Evolutionary conservation across 352 stramenopile genomes (phyloP), one percentile per base, ranked within the genome.

Genomic region (Thraustotheca clavata): DNA sequence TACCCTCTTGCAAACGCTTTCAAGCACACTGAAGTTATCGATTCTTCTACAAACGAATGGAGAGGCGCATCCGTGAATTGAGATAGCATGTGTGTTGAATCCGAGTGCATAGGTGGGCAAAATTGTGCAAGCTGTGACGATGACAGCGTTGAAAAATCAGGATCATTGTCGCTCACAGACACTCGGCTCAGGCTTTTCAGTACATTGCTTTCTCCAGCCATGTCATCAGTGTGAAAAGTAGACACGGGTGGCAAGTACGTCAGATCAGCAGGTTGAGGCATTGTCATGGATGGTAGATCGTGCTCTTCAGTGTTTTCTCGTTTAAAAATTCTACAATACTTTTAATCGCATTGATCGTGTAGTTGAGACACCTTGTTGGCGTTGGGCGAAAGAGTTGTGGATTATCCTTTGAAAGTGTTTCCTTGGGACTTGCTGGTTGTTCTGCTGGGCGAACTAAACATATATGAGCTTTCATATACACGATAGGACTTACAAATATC

Each of bases 101-200:
- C 39, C n/a, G 39, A n/a, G 39, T 27, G 39, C 39, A 24, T n/a
- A n/a, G 39, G 39, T 24, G 39, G 39, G 39, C 39, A 47, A 2
- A 47, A 47, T n/a, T 47, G 39, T 4, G 22, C 39, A 24, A 47
- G 39, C 39, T 47, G 39, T 24, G 39, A 47, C 39, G 39, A 47
- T 24, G 39, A 47, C n/a, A 47, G 39, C 39, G 39, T 27, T n/a
- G n/a, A n/a, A 47, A 47, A 47, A 24, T 47, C 39, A 2, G 2
- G 39, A n/a, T 47, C 39, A 24, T 47, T n/a, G 39, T 47, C 39
- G 2, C n/a, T 27, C n/a, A 47, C 39, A 2, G 39, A 47, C 2
- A 47, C 39, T n/a, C 39, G 39, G 39, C 39, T 47, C n/a, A 47
- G 39, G 39, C 39, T 47, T 24, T 47, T 47, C n/a, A 47, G 39